These are phyloP conservation scores for Microdochium bolleyi DNA, from an alignment of 2,329 filamentous ascomycete genomes.

Conservation along the genomic window DNA sequence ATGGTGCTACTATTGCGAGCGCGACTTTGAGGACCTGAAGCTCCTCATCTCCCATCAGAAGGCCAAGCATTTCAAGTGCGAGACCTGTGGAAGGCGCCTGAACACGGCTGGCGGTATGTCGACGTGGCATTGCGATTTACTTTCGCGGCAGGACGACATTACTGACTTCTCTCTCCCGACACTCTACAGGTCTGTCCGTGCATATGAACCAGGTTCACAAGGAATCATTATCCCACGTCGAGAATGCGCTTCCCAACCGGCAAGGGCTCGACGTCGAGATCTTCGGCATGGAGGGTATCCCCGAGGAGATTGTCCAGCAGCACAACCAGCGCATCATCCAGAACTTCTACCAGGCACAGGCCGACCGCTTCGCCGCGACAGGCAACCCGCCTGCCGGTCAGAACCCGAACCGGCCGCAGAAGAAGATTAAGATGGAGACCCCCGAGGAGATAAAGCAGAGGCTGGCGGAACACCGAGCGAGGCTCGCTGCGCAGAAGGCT, in stretches of 20 bases:
- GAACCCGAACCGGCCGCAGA: conserved; percentile 55
- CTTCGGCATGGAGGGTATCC: conserved; percentile 96
- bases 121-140: background rate
- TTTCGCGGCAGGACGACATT: background rate
- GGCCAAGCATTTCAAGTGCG: conserved; percentile 99
- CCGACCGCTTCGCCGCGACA: conserved; percentile 71
- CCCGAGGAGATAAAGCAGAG: conserved; percentile 73
- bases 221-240: conserved; percentile 76
- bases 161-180: background rate
- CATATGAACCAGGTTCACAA: conserved; percentile 99
- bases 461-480: conserved; percentile 68
- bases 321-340: conserved; percentile 83
- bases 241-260: conserved; percentile 85
- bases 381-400: conserved; percentile 73
- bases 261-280: conserved; percentile 87
- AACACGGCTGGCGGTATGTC: conserved; percentile 86
- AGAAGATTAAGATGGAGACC: conserved; percentile 67
- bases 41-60: conserved; percentile 96
- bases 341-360: conserved; percentile 78
- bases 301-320: conserved; percentile 72
- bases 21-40: conserved; percentile 96
- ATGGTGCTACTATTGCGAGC: conserved; percentile 99
- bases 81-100: conserved; percentile 76
- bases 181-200: conserved; percentile 68
- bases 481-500: conserved; percentile 52